Evolutionary conservation across 805 yeast species (phyloP), one percentile per base, ranked within the genome.

Genomic region (Saccharomycopsis babjevae): DNA sequence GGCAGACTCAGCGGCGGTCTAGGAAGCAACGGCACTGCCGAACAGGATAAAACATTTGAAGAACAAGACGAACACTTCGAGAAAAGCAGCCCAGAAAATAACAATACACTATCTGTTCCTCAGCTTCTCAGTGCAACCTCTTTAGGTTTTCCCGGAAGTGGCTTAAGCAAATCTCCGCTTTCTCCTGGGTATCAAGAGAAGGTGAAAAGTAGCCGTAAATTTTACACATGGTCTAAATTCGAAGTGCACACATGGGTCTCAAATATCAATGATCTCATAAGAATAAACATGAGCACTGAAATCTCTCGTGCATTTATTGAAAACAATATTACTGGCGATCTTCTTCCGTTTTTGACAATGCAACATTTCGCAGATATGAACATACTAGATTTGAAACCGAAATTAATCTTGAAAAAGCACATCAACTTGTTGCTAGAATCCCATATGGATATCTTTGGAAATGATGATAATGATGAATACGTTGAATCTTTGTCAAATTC

Each of bases 161-260:
- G 5, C 3, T 22, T 46, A 11, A 46, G n/a, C 32, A 46, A 46
- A 11, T 58, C 61, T 15, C 65, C 65, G 5, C 58, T 57, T 5
- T 62, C 65, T 8, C 65, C 65, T 7, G 61, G 61, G n/a, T 59
- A 62, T 50, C 36, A 54, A 4, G 65, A 62, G 10, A 60, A 61
- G 18, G 56, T 43, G 36, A 43, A 52, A 15, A 50, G 18, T 18
- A 64, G 61, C 46, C 61, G 61, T 38, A 59, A 40, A 43, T 63
- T 63, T 40, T 63, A 59, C 39, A 62, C 60, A n/a, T 64, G 66
- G 66, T 38, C 63, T 1, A 38, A 62, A 43, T 32, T 64, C 8
- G 66, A 64, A 28, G 66, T 64, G 15, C 64, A 64, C 43, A 64
- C 62, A n/a, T 64, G 66, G 66, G 34, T 64, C 3, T 40, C 60